Conservation (phyloP, 768 basidiomycete genomes). For the Omphalotus guepiniiformis region DNA sequence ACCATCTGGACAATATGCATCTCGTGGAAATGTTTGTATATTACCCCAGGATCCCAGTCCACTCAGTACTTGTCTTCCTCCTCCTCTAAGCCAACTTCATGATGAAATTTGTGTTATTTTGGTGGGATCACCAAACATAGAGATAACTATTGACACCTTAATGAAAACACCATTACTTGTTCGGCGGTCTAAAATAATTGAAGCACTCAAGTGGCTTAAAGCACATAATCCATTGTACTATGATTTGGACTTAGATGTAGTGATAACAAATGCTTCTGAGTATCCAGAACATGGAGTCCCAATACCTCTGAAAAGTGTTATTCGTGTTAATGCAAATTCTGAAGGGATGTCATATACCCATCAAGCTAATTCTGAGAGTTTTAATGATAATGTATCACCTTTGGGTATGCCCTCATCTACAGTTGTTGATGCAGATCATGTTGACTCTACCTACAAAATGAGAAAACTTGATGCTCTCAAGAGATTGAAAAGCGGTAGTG, state of each 20-base stretch:
- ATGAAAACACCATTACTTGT: slow-evolving; percentile 12
- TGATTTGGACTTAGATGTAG: slow-evolving; percentile 10
- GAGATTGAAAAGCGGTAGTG: slow-evolving; percentile 3
- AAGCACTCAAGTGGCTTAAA: too few relatives aligned
- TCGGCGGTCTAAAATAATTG: too few relatives aligned
- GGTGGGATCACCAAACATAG: slow-evolving; percentile 15
- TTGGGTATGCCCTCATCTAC: slow-evolving; percentile 10
- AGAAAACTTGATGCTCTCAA: slow-evolving; percentile 12
- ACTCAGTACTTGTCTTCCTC: slow-evolving; percentile 10
- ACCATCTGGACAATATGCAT: slow-evolving; percentile 16
- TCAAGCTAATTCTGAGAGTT: slow-evolving; percentile 13
- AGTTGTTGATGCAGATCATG: slow-evolving; percentile 13
- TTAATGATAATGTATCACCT: background rate
- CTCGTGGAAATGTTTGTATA: slow-evolving; percentile 18
- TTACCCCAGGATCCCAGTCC: slow-evolving; percentile 15
- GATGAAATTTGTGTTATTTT: slow-evolving; percentile 19
- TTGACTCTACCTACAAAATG: slow-evolving; percentile 12
- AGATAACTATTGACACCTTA: slow-evolving; percentile 13
- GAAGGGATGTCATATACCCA: slow-evolving; percentile 13
- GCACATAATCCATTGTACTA: too few relatives aligned
- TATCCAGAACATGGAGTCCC: slow-evolving; percentile 14
- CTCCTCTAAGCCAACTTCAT: slow-evolving; percentile 9
- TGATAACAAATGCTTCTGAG: slow-evolving; percentile 3
- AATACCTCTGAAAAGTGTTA: slow-evolving; percentile 7
- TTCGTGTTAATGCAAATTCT: slow-evolving; percentile 6